Base-by-base conservation (phyloP, 2,329 filamentous ascomycete genomes). In the Tolypocladium guangdongense region DNA sequence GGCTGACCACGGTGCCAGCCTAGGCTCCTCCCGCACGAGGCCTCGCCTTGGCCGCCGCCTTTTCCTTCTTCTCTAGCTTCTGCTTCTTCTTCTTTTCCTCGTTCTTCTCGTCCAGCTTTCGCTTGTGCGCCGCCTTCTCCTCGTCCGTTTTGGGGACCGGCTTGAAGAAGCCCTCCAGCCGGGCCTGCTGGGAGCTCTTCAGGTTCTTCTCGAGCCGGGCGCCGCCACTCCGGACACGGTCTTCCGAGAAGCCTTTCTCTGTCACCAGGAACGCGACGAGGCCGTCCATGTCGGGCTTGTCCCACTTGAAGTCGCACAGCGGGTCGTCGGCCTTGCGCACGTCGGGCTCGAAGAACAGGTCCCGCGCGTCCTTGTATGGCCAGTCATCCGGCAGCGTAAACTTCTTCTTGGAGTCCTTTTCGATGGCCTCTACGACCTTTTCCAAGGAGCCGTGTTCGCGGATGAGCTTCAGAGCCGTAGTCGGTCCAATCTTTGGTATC, bases 281-380 rank as follows among this genome's bases (percentile, higher is more conserved):
- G 0, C 90, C 92, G 2, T 96, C 90, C 1, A 93, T 77, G 63
- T 99, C 91, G 4, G 93, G 93, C 55, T 85, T 86, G 46, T 96
- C 90, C 93, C 95, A 99, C 71, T 96, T 96, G 77, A 97, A 96
- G 67, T 99, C 90, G 70, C 91, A 97, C 14, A 90, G 83, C 0
- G 88, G 83, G 63, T 95, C 82, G 60, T 95, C 88, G 27, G 92
- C 90, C 46, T 80, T 69, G 37, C 87, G 85, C 30, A 99, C 92
- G 61, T 97, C 90, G 0, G 93, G 93, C 62, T 92, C 78, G 66
- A 95, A 85, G 75, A 99, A 97, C 32, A 99, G 82, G 20, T 90
- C 83, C 41, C 95, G 88, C 8, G 93, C 95, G 63, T 99, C 91
- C 62, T 86, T 78, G 69, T 86, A 99, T 0, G 93, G 93, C 92